Evolutionary conservation across 495 filamentous ascomycete genomes (phyloP).

Genomic region (Trichoderma parareesei): DNA sequence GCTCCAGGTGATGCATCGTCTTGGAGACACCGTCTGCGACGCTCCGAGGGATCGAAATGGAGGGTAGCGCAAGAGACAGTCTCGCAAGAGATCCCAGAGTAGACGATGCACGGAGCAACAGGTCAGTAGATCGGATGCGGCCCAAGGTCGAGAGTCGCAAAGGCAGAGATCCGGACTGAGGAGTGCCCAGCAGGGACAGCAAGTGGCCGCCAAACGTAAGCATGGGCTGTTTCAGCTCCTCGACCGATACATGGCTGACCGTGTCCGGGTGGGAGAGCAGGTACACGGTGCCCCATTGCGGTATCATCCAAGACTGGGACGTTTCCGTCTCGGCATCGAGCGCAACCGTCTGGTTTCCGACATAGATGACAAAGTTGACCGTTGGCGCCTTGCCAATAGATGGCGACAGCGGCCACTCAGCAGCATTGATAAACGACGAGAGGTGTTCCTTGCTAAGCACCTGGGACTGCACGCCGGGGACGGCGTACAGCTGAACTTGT

Average conservation of each 20-base stretch:
- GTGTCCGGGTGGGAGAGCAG: slow-evolving; percentile 57
- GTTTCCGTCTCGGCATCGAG: slow-evolving; percentile 54
- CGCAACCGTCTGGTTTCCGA: slow-evolving; percentile 47
- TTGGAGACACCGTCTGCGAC: slow-evolving; percentile 79
- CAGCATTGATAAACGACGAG: slow-evolving; percentile 90
- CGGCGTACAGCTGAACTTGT: slow-evolving; percentile 88
- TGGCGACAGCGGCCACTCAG: slow-evolving; percentile 92
- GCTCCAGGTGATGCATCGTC: slow-evolving; percentile 66
- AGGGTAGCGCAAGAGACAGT: slow-evolving; percentile 73
- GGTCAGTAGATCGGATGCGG: slow-evolving; percentile 74
- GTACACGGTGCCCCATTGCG: slow-evolving; percentile 92
- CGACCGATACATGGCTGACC: slow-evolving; percentile 28
- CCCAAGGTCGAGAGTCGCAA: slow-evolving; percentile 77
- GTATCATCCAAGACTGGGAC: slow-evolving; percentile 87
- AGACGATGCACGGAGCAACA: slow-evolving; percentile 83
- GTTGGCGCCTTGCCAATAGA: slow-evolving; percentile 90
- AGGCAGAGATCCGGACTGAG: slow-evolving; percentile 68
- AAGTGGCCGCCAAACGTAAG: slow-evolving; percentile 89
- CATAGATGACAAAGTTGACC: slow-evolving; percentile 89
- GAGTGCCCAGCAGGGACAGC: slow-evolving; percentile 79
- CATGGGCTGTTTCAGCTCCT: slow-evolving; percentile 67
- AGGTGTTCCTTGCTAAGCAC: slow-evolving; percentile 79
- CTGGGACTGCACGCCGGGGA: slow-evolving; percentile 59
- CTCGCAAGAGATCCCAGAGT: slow-evolving; percentile 89
- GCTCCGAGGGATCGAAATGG: slow-evolving; percentile 79